phyloP scores from a whole-genome alignment of 495 filamentous ascomycete species.

The Collariella sp. region DNA sequence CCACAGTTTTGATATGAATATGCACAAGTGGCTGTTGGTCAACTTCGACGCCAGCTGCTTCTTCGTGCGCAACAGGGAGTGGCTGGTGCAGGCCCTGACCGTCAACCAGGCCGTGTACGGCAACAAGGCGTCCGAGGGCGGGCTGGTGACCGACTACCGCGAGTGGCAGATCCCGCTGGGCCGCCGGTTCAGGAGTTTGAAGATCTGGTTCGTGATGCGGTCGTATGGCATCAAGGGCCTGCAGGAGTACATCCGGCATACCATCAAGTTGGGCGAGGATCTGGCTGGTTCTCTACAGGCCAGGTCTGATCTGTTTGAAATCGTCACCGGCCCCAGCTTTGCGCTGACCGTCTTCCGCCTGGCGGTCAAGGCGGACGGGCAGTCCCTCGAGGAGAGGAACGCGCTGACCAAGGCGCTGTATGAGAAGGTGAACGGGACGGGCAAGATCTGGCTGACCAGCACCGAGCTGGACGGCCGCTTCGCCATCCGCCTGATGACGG shows the following conservation, averaged over 20 bases:
- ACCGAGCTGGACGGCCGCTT: constrained; percentile 67
- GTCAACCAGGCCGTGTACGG: constrained; percentile 72
- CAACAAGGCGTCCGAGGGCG: constrained; percentile 70
- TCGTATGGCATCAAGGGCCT: constrained; percentile 76
- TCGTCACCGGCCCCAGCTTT: constrained; percentile 69
- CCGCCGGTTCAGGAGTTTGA: constrained; percentile 80
- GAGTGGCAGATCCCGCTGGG: constrained; percentile 98
- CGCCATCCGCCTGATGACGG: constrained; percentile 72
- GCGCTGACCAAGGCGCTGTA: constrained; percentile 67
- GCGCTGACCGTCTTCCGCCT: constrained; percentile 70
- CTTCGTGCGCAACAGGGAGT: constrained; percentile 63
- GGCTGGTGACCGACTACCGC: constrained; percentile 89
- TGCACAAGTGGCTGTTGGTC: constrained; percentile 96
- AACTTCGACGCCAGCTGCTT: constrained; percentile 90
- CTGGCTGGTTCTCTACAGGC: constrained; percentile 52
- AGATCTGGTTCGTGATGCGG: constrained; percentile 95
- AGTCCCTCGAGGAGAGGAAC: constrained; percentile 44
- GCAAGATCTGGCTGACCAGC: constrained; percentile 78
- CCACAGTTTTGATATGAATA: constrained; percentile 88
- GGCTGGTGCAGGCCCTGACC: constrained; percentile 69
- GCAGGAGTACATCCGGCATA: constrained; percentile 59
- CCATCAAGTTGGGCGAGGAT: constrained; percentile 56
- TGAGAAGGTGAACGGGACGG: constrained; percentile 63
- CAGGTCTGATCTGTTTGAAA: constrained; percentile 66
- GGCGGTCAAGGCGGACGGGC: constrained; percentile 19